Percentiles rank a stretch among this genome's conserved stretches.
These are phyloP conservation scores for Boletus rubescentipes DNA, from an alignment of 768 basidiomycete genomes.

Conservation along the genomic window DNA sequence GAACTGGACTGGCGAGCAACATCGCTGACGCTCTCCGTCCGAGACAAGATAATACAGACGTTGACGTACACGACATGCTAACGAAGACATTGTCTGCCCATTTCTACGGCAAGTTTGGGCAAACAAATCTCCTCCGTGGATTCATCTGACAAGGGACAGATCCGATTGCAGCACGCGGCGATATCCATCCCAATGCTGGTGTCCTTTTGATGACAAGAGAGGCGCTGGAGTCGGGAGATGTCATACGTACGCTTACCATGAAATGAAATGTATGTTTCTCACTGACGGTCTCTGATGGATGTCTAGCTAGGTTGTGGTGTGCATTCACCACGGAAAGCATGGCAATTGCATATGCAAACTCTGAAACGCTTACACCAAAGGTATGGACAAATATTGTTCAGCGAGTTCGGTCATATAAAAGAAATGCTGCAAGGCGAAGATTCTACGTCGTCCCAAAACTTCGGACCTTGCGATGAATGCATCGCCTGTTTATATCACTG, in stretches of 20 bases:
- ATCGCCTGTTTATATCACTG: constrained; percentile 57
- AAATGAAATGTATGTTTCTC: not conserved
- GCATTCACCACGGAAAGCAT: constrained; percentile 82
- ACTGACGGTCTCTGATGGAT: not conserved
- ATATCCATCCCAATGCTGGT: constrained; percentile 55
- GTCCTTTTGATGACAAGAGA: constrained; percentile 60
- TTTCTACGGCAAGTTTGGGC: constrained; percentile 50
- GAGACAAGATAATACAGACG: constrained; percentile 24
- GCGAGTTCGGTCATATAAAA: not conserved
- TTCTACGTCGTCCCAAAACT: constrained; percentile 30
- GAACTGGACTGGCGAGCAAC: constrained; percentile 51
- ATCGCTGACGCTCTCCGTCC: constrained; percentile 47
- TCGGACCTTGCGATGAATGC: constrained; percentile 16
- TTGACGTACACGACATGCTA: constrained; percentile 59
- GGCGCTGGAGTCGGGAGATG: constrained; percentile 25
- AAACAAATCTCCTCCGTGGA: not conserved
- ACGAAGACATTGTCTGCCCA: constrained; percentile 42
- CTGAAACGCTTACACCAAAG: constrained; percentile 52
- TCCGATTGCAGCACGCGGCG: constrained; percentile 38
- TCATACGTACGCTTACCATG: constrained; percentile 26
- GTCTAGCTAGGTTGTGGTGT: constrained; percentile 71
- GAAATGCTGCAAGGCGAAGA: constrained; percentile 32
- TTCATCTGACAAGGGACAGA: constrained; percentile 19
- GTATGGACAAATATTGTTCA: constrained; percentile 34
- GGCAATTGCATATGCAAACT: constrained; percentile 72